Conservation (phyloP, 2,329 filamentous ascomycete species). For the Exophiala calicioides region DNA sequence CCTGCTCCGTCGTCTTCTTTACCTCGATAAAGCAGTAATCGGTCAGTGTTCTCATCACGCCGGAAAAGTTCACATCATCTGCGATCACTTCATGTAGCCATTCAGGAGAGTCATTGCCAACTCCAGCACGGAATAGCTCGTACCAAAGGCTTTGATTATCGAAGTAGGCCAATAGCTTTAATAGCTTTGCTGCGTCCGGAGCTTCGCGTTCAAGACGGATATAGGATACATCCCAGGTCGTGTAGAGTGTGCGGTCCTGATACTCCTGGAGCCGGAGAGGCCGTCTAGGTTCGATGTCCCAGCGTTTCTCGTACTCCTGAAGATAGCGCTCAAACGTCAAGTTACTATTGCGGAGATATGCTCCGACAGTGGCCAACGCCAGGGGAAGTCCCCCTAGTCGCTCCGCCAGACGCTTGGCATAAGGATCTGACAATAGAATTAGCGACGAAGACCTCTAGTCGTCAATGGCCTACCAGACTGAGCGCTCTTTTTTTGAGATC, state of each 20-base stretch:
- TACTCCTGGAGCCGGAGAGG: slow-evolving; percentile 16
- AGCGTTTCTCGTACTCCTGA: slow-evolving; percentile 42
- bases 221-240: slow-evolving; percentile 27
- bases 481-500: slow-evolving; percentile 11
- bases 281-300: slow-evolving; percentile 30
- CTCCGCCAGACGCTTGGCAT: slow-evolving; percentile 33
- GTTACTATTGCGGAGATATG: slow-evolving; percentile 44
- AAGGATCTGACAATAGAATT: slow-evolving; percentile 11
- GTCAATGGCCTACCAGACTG: slow-evolving; percentile 11
- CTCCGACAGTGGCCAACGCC: slow-evolving; percentile 49
- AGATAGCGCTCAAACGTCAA: slow-evolving; percentile 45
- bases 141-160: slow-evolving; percentile 50
- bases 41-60: slow-evolving; percentile 14
- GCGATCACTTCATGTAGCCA: slow-evolving; percentile 23
- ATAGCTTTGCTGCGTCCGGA: slow-evolving; percentile 36
- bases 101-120: slow-evolving; percentile 16
- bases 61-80: slow-evolving; percentile 14
- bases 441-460: not conserved
- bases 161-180: slow-evolving; percentile 48
- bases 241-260: slow-evolving; percentile 24
- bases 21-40: slow-evolving; percentile 17
- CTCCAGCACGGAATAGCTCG: slow-evolving; percentile 38
- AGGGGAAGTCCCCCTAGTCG: slow-evolving; percentile 50
- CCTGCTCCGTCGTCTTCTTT: slow-evolving; percentile 11
- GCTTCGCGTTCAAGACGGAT: slow-evolving; percentile 13